Evolutionary conservation across 371 early-diverging fungal species (phyloP).

Genomic region (Gilbertella persicaria): DNA sequence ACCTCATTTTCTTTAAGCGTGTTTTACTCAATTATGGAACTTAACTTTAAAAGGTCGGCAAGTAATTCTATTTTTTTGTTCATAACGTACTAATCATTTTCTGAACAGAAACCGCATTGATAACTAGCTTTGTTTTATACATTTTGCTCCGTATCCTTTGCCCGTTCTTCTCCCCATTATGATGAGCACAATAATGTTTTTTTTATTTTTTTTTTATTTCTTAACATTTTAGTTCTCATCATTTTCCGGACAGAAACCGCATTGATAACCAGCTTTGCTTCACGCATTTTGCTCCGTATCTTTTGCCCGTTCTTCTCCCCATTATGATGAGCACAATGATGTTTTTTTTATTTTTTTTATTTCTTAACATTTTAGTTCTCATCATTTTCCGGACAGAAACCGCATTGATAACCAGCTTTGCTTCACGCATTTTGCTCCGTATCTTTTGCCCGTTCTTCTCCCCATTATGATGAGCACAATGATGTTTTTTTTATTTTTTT

Average conservation of each 20-base stretch:
- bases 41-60: slow-evolving; percentile 9
- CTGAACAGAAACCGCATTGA: slow-evolving; percentile 14
- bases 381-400: no score
- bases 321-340: no score
- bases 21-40: slow-evolving; percentile 13
- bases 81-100: no score
- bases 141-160: slow-evolving; percentile 15
- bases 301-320: no score
- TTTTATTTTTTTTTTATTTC: slow-evolving; percentile 2
- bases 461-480: no score
- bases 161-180: slow-evolving; percentile 17
- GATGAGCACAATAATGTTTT: slow-evolving; percentile 5
- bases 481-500: no score
- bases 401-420: no score
- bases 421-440: no score
- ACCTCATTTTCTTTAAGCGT: slow-evolving; percentile 12
- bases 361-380: no score
- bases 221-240: slow-evolving; percentile 2
- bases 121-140: slow-evolving; percentile 8
- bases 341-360: no score
- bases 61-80: slow-evolving; percentile 14
- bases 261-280: slow-evolving; percentile 8
- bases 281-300: no score
- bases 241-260: slow-evolving; percentile 6
- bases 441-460: no score